These are phyloP conservation scores for Plantago lanceolata DNA, from an alignment of 305 asterid species.

Conservation along the genomic window DNA sequence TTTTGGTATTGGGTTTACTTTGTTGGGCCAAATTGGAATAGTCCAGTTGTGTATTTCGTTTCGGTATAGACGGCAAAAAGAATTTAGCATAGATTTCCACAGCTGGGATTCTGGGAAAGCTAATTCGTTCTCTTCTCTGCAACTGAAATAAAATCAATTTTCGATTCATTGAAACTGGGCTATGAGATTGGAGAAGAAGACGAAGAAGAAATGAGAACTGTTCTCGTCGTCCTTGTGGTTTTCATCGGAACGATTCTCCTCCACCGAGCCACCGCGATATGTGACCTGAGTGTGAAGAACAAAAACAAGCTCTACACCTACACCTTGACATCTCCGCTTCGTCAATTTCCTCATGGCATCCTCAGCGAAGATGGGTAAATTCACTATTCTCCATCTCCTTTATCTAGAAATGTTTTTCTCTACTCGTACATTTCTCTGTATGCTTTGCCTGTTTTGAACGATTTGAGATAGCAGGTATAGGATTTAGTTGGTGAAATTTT, in stretches of 20 bases:
- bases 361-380: slow-evolving; percentile 93
- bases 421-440: neutral
- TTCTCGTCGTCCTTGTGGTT: slow-evolving; percentile 29
- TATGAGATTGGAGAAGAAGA: slow-evolving; percentile 24
- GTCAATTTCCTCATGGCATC: slow-evolving; percentile 70
- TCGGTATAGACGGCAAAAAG: neutral
- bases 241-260: slow-evolving; percentile 37
- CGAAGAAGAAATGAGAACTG: slow-evolving; percentile 40
- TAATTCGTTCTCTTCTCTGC: neutral
- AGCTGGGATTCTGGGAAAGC: neutral
- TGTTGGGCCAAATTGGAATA: no score
- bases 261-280: slow-evolving; percentile 41
- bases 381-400: slow-evolving; percentile 7
- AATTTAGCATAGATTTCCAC: neutral
- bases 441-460: neutral
- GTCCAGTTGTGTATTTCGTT: no score
- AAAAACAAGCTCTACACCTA: slow-evolving; percentile 60
- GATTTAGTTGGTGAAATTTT: neutral
- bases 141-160: neutral
- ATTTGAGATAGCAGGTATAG: neutral
- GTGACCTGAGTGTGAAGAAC: slow-evolving; percentile 63
- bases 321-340: slow-evolving; percentile 58
- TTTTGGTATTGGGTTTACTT: no score
- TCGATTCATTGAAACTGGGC: slow-evolving; percentile 4
- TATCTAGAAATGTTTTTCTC: neutral